Base-by-base conservation (phyloP, 768 basidiomycete species). In the Solioccasus polychromus region DNA sequence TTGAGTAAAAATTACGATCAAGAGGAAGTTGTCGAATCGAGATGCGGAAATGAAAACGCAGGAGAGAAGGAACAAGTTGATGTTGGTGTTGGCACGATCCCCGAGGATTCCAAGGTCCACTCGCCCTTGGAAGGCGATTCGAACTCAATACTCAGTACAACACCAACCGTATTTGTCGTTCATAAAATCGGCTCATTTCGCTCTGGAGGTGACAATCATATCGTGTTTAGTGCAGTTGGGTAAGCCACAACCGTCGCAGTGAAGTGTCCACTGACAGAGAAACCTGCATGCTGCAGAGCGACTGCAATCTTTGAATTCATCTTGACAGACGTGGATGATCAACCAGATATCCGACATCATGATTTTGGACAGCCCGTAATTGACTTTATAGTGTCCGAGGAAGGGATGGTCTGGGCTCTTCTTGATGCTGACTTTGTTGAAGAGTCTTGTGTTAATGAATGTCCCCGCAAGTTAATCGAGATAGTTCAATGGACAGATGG, bases 211-310 rank as follows among this genome's bases (percentile, higher is more conserved):
- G 64, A 67, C 11, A 63, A 59, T 5, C 65, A 72, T 50, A 52
- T 89, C 12, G 48, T 90, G 5, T 92, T 91, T 60, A 83, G 72
- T 47, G 85, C 74, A 5, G 73, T 88, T 42, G 89, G 90, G 90
- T 92, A 55, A 36, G 82, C 67, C 10, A 20, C 25, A 17, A 35
- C 12, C 12, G 8, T 38, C 5, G 4, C 20, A 11, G 12, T 26
- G 14, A 9, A 28, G 12, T 32, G 12, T 35, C 43, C 10, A 3
- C 43, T 49, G 35, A 55, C 35, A 1, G 4, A 12, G n/a, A 7
- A 43, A 12, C 23, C 35, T 42, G 4, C 26, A 24, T 44, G 44
- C 20, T 48, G 26, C 58, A 91, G 89, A 17, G 77, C 80, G 3
- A 81, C 83, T 1, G 86, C 88, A 0, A 55, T 92, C 9, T 91